phyloP scores from a whole-genome alignment of 1,139 yeast genomes.

The Suhomyces maxii region DNA sequence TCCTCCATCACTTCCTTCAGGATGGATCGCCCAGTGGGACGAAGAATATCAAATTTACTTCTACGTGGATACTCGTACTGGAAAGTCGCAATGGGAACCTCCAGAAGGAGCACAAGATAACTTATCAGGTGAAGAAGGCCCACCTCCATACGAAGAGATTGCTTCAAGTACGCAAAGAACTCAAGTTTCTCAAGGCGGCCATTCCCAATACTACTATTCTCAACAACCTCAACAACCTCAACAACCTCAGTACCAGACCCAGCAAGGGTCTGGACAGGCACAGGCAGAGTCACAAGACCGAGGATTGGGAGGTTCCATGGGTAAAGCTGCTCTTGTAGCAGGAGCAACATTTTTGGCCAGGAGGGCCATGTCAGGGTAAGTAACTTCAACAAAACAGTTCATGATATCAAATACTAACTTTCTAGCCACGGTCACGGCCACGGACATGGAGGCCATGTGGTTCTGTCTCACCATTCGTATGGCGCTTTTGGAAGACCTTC shows the following conservation, averaged over 20 bases:
- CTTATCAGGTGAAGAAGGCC: not conserved
- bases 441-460: no score
- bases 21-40: constrained; percentile 34
- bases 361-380: not conserved
- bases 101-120: constrained; percentile 3
- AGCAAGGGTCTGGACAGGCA: not conserved
- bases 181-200: no score
- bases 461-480: no score
- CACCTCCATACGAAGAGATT: constrained; percentile 3
- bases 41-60: constrained; percentile 25
- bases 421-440: not conserved
- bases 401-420: not conserved
- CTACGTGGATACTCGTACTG: constrained; percentile 24
- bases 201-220: constrained; percentile 1
- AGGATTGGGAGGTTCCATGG: not conserved
- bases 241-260: not conserved
- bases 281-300: not conserved
- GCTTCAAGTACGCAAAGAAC: not conserved
- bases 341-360: constrained; percentile 1
- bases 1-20: constrained; percentile 23
- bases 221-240: constrained; percentile 2
- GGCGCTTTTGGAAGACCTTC: no score
- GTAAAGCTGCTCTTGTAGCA: constrained; percentile 14
- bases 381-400: not conserved
- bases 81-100: constrained; percentile 25